Conservation (phyloP, 2,329 filamentous ascomycete species). For the Aspergillus jensenii region DNA sequence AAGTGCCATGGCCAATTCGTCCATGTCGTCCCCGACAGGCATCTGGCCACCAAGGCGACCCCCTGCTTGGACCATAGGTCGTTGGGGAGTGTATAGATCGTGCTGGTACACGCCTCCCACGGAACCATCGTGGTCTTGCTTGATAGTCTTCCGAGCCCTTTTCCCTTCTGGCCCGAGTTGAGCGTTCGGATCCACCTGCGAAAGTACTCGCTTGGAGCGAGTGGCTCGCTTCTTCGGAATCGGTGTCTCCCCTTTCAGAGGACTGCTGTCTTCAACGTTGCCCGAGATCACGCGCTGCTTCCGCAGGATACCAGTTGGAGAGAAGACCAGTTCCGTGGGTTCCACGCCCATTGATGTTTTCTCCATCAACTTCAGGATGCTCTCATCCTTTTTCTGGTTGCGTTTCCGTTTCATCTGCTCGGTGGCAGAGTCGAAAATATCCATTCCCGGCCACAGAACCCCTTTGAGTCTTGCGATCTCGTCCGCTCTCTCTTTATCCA, state of each 20-base stretch:
- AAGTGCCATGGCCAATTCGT: constrained; percentile 36
- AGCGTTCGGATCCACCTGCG: constrained; percentile 34
- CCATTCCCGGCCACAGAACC: constrained; percentile 52
- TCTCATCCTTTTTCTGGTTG: constrained; percentile 53
- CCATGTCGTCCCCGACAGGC: constrained; percentile 26
- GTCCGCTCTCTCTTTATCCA: constrained; percentile 33
- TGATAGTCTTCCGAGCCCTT: constrained; percentile 18
- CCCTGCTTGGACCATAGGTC: constrained; percentile 20
- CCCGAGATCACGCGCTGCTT: constrained; percentile 49
- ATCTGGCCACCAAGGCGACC: constrained; percentile 20
- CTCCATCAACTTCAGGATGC: constrained; percentile 48
- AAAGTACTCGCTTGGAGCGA: constrained; percentile 34
- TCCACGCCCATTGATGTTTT: constrained; percentile 44
- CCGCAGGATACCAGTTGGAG: constrained; percentile 42
- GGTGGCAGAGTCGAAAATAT: constrained; percentile 52
- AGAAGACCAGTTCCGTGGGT: constrained; percentile 50
- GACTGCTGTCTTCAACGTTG: constrained; percentile 48
- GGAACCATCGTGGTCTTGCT: constrained; percentile 8
- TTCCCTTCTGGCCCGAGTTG: constrained; percentile 29
- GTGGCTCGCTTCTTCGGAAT: constrained; percentile 37
- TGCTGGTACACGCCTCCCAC: constrained; percentile 15
- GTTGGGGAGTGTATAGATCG: constrained; percentile 19
- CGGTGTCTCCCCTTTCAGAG: constrained; percentile 46
- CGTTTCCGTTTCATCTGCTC: constrained; percentile 49
- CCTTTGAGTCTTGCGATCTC: constrained; percentile 48